Evolutionary conservation across 352 stramenopile species (phyloP), one percentile per base, ranked within the genome.

Genomic region (Phytopythium montanum): DNA sequence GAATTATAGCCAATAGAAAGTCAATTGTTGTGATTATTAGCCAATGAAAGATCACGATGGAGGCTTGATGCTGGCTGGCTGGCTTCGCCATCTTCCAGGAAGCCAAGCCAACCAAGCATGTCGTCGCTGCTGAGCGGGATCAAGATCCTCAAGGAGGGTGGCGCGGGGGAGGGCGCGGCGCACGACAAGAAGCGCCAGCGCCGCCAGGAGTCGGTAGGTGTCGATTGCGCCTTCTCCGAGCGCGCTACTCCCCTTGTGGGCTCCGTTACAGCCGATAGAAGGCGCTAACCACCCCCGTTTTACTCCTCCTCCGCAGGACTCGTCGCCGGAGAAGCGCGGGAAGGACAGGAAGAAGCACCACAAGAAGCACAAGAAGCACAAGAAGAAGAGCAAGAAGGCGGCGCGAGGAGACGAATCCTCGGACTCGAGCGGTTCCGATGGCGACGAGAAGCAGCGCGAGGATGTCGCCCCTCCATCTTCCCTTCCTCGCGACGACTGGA

Each of bases 401-500:
- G 75, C 68, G 44, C 66, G 72, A 2, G 70, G 75, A 26, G 65
- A 46, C 10, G 68, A 45, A 16, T 57, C 58, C 34, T 60, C 34
- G 41, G 18, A n/a, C n/a, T 56, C 51, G 10, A 64, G 54, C 51
- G 42, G 28, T n/a, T 70, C 45, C 10, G 41, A 65, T 26, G 48
- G 62, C 10, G 41, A 65, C 29, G 48, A 64, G 58, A 76, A 33
- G 52, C 64, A 48, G 46, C 21, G 7, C 26, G 45, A 36, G 12
- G 53, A 56, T 5, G 18, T n/a, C 28, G 19, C 56, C 18, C 26
- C 23, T n/a, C 60, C 65, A 33, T 50, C 54, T n/a, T 61, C 65
- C 36, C 50, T 92, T 8, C 51, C 64, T 28, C 80, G 81, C 31
- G 81, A 95, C 36, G 85, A 92, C 28, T 94, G 85, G 85, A 94